Evolutionary conservation across 768 basidiomycete genomes (phyloP).

Genomic region (Pulveroboletus sp.): DNA sequence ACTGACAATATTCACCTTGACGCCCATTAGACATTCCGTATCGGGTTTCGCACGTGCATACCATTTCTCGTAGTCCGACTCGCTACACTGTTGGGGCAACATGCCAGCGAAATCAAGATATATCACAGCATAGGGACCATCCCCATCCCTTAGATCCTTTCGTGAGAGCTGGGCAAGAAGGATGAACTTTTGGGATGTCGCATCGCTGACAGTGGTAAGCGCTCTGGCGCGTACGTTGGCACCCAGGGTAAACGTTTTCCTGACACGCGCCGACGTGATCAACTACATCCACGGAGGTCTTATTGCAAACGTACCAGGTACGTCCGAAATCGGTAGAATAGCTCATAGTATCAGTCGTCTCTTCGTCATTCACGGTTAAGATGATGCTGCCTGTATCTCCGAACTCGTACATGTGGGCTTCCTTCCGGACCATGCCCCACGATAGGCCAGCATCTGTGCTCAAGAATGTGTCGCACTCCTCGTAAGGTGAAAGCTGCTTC

Average conservation of each 20-base stretch:
- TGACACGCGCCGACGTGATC: slow-evolving; percentile 26
- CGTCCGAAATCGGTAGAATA: slow-evolving; percentile 83
- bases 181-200: slow-evolving; percentile 94
- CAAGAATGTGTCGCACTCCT: slow-evolving; percentile 90
- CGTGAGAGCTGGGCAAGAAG: slow-evolving; percentile 75
- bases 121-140: slow-evolving; percentile 65
- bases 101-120: slow-evolving; percentile 80
- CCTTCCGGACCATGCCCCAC: slow-evolving; percentile 72
- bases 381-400: slow-evolving; percentile 83
- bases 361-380: slow-evolving; percentile 83
- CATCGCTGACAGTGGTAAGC: slow-evolving; percentile 88
- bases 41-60: slow-evolving; percentile 64
- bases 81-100: slow-evolving; percentile 60
- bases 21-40: slow-evolving; percentile 88
- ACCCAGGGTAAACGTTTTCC: slow-evolving; percentile 68
- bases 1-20: slow-evolving; percentile 54
- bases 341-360: slow-evolving; percentile 55
- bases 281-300: background rate
- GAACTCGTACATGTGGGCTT: slow-evolving; percentile 93
- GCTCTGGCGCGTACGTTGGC: slow-evolving; percentile 66
- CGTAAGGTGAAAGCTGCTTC: slow-evolving; percentile 58
- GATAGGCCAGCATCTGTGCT: slow-evolving; percentile 84
- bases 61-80: slow-evolving; percentile 82
- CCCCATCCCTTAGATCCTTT: slow-evolving; percentile 45
- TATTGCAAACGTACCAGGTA: slow-evolving; percentile 62